A percentile compares a stretch with the other conserved stretches of the same genome.
These are phyloP conservation scores for Microcyclospora tardicrescens DNA, from an alignment of 2,329 filamentous ascomycete species.

Conservation along the genomic window DNA sequence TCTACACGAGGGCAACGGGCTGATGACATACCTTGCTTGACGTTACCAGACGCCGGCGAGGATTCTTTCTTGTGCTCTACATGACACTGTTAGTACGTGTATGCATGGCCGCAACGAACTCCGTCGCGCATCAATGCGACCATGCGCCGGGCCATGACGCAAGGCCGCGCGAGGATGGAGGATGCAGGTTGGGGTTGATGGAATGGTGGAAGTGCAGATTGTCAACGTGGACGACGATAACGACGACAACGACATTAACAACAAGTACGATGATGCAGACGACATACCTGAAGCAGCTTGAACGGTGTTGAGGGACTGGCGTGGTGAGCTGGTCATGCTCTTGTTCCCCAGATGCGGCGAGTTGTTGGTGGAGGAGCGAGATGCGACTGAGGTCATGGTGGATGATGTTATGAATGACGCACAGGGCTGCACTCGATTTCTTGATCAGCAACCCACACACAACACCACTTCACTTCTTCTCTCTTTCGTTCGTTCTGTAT, in stretches of 20 bases:
- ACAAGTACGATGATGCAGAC: background rate
- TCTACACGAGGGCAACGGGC: background rate
- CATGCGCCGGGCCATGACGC: background rate
- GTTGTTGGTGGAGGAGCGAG: conserved; percentile 13
- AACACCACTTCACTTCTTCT: background rate
- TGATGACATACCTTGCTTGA: conserved; percentile 1
- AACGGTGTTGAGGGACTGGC: conserved; percentile 10
- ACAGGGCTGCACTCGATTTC: too few relatives aligned
- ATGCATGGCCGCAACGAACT: background rate
- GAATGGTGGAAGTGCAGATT: background rate
- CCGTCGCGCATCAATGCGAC: background rate
- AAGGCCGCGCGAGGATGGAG: background rate
- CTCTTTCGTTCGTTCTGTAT: background rate
- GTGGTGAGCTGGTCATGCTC: conserved; percentile 17
- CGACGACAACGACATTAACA: background rate
- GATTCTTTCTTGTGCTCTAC: background rate
- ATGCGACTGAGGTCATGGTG: conserved; percentile 11
- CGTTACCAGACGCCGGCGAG: background rate
- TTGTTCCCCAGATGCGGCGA: conserved; percentile 16
- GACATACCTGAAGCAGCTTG: conserved; percentile 15
- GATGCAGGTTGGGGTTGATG: background rate
- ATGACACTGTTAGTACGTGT: background rate
- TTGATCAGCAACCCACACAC: too few relatives aligned
- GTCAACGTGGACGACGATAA: background rate
- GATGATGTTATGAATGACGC: conserved; percentile 5